A percentile compares a stretch with the other conserved stretches of the same genome.
phyloP scores from a whole-genome alignment of 495 filamentous ascomycete species.

The Aspergillus conjunctus region DNA sequence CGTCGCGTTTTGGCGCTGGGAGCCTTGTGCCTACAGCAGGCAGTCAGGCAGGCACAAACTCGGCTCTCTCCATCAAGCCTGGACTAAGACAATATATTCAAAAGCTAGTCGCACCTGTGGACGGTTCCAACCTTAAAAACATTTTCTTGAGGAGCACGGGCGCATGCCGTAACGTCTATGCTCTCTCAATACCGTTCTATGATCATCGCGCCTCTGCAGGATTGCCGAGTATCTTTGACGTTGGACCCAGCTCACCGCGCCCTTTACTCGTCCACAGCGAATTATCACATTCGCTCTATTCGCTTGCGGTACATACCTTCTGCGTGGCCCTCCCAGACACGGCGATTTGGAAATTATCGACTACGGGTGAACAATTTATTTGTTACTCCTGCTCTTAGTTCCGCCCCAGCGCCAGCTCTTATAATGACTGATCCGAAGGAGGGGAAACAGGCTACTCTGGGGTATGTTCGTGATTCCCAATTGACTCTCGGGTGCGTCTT shows the following conservation, averaged over 20 bases:
- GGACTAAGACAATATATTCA: neutral
- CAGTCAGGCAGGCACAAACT: conserved; percentile 10
- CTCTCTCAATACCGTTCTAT: conserved; percentile 26
- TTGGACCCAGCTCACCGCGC: conserved; percentile 19
- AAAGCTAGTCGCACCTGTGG: neutral
- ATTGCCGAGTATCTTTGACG: conserved; percentile 15
- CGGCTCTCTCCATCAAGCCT: neutral
- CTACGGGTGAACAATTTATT: neutral
- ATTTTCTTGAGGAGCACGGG: conserved; percentile 17
- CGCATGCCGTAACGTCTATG: conserved; percentile 35
- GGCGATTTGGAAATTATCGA: neutral
- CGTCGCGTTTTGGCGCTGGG: conserved; percentile 35
- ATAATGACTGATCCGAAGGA: conserved; percentile 47
- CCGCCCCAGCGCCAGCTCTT: neutral
- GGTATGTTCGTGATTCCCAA: conserved; percentile 86
- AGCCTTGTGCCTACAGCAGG: conserved; percentile 17
- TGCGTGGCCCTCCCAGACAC: neutral
- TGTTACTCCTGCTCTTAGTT: neutral
- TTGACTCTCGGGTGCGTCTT: conserved; percentile 78
- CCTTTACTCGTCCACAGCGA: neutral
- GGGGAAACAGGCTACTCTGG: conserved; percentile 81
- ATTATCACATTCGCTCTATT: neutral
- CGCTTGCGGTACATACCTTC: neutral
- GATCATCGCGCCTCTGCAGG: conserved; percentile 26
- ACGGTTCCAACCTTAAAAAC: conserved; percentile 15